A percentile compares a stretch with the other conserved stretches of the same genome.
These are phyloP conservation scores for Hibiscus syriacus DNA, from an alignment of 345 rosid genomes.

Conservation along the genomic window DNA sequence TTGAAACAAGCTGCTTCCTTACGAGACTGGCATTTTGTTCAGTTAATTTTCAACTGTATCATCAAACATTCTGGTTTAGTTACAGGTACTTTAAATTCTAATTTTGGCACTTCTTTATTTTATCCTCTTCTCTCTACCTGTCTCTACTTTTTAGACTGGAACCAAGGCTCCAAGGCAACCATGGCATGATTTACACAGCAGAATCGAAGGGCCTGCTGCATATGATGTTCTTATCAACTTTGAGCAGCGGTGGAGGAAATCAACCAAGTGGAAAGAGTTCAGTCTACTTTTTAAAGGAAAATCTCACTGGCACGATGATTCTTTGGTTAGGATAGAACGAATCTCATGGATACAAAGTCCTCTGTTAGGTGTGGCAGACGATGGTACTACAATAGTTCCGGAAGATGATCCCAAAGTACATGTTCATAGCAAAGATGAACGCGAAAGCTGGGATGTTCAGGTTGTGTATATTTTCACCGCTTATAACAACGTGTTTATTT, in stretches of 20 bases:
- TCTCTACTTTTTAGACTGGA: slow-evolving; percentile 35
- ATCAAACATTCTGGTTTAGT: neutral
- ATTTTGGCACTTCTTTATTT: slow-evolving; percentile 1
- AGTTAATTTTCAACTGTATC: neutral
- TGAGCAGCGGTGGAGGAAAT: slow-evolving; percentile 93
- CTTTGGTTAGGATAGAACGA: slow-evolving; percentile 71
- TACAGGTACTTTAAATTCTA: slow-evolving; percentile 7
- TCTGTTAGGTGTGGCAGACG: slow-evolving; percentile 16
- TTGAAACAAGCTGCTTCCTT: neutral
- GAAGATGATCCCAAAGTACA: slow-evolving; percentile 39
- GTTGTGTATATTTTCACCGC: slow-evolving; percentile 22
- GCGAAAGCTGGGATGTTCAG: slow-evolving; percentile 87
- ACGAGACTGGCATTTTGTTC: neutral
- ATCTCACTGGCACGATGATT: slow-evolving; percentile 72
- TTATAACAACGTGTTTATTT: neutral
- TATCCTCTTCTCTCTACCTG: slow-evolving; percentile 3
- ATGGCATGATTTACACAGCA: slow-evolving; percentile 95
- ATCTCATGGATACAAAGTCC: slow-evolving; percentile 96
- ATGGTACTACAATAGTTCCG: slow-evolving; percentile 43
- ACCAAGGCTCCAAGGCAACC: slow-evolving; percentile 88
- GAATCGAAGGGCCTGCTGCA: slow-evolving; percentile 90
- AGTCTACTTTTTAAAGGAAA: slow-evolving; percentile 48
- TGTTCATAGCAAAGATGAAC: slow-evolving; percentile 49
- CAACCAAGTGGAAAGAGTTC: slow-evolving; percentile 73
- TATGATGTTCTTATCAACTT: slow-evolving; percentile 93